A percentile compares a stretch with the other conserved stretches of the same genome.
These are phyloP conservation scores for Amesomyces nigricolor DNA, from an alignment of 2,329 filamentous ascomycete species.

Conservation along the genomic window DNA sequence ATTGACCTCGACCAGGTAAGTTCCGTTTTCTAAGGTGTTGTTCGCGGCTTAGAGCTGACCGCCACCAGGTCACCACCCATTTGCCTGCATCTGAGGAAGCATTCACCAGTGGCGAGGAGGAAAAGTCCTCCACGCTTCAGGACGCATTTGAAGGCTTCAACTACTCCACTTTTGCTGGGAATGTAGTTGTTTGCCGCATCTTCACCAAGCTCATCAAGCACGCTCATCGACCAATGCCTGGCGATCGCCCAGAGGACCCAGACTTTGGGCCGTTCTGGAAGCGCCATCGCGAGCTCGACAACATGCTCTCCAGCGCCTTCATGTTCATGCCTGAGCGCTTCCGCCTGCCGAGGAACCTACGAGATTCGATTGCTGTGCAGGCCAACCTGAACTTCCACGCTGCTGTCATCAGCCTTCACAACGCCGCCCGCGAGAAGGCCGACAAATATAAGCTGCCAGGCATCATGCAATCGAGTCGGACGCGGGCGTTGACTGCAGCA, in stretches of 20 bases:
- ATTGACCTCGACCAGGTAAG: constrained; percentile 66
- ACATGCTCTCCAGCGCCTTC: constrained; percentile 69
- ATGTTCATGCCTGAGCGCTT: constrained; percentile 72
- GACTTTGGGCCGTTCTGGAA: constrained; percentile 77
- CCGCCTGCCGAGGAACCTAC: constrained; percentile 62
- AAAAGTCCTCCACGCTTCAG: constrained; percentile 57
- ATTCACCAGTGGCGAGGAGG: constrained; percentile 60
- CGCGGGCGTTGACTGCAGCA: constrained; percentile 70
- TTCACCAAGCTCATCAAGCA: constrained; percentile 80
- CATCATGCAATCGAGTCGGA: constrained; percentile 64
- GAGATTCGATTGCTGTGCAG: constrained; percentile 70
- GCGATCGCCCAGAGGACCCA: constrained; percentile 68
- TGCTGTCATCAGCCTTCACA: constrained; percentile 80
- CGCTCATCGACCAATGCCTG: constrained; percentile 63
- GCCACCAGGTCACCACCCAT: constrained; percentile 54
- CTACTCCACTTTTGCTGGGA: constrained; percentile 66
- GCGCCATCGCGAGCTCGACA: constrained; percentile 76
- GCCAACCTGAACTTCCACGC: constrained; percentile 86
- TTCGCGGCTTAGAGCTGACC: constrained; percentile 6
- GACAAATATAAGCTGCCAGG: constrained; percentile 63
- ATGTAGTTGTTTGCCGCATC: constrained; percentile 68
- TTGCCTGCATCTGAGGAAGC: constrained; percentile 76
- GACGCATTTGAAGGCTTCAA: constrained; percentile 57
- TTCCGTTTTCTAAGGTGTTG: not conserved
- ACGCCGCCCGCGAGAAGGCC: constrained; percentile 79